Base-by-base conservation (phyloP, 176 grass and related monocot genomes). In the Raddia distichophylla region DNA sequence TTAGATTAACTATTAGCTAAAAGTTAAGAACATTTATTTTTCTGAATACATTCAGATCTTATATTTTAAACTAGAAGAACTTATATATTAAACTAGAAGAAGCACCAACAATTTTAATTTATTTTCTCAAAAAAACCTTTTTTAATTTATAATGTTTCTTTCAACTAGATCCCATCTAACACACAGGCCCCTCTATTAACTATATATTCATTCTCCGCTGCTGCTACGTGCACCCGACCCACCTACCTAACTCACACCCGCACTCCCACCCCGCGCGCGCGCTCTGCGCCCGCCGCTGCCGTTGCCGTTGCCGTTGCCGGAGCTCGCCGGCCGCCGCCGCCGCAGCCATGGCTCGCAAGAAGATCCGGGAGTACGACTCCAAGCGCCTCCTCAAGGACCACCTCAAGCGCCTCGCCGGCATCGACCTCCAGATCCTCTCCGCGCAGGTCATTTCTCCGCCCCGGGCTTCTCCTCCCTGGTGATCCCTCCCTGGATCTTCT, bases 331-430 rank as follows among this genome's bases (percentile, higher is more conserved):
- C 59, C 59, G 83, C 69, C 40, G 79, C 89, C 37, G 37, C 14
- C 27, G 27, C 27, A 27, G 86, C 59, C 40, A 97, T 97, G 94
- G 91, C 94, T 9, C 82, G 94, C 27, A 97, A 97, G 87, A 97
- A 97, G 91, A 93, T 97, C 84, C 74, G 91, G 67, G 94, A 97
- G 89, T 97, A 93, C 89, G 94, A 97, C 69, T 97, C 94, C 14
- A 93, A 97, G 83, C 89, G 91, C 63, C 82, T 97, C 44, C 89
- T 97, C 69, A 87, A 89, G 84, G 88, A 97, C 74, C 94, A 97
- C 84, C 89, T 97, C 69, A 91, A 93, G 87, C 94, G 89, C 84
- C 86, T 97, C 78, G 89, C 89, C 49, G 84, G 48, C 16, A 86
- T 97, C 89, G 91, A 97, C 79, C 91, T 97, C 61, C 82, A 87